Conservation (phyloP, 2,329 filamentous ascomycete genomes). For the Hypomyces rosellus region DNA sequence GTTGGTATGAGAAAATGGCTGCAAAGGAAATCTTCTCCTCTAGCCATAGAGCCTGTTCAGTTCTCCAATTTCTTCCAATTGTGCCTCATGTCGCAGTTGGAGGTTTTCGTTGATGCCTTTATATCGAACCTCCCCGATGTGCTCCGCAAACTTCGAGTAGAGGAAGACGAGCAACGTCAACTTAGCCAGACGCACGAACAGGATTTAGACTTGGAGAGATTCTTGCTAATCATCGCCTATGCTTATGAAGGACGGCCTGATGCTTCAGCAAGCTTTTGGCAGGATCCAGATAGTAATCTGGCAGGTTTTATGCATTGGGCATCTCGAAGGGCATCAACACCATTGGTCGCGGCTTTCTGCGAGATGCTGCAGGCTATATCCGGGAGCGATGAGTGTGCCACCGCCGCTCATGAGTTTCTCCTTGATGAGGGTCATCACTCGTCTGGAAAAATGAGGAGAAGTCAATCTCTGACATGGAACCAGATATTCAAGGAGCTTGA, state of each 20-base stretch:
- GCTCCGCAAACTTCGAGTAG: conserved; percentile 73
- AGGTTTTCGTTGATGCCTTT: conserved; percentile 83
- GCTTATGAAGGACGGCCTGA: conserved; percentile 82
- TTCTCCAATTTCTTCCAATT: conserved; percentile 68
- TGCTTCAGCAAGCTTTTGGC: conserved; percentile 84
- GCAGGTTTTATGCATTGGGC: conserved; percentile 96
- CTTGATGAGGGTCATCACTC: conserved; percentile 74
- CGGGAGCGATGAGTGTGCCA: conserved; percentile 73
- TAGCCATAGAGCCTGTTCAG: conserved; percentile 60
- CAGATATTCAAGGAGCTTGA: conserved; percentile 89
- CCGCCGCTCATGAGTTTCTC: conserved; percentile 80
- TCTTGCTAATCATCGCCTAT: conserved; percentile 87
- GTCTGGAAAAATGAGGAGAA: conserved; percentile 72
- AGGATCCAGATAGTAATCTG: conserved; percentile 83
- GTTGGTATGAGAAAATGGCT: conserved; percentile 76
- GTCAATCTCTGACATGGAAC: conserved; percentile 81
- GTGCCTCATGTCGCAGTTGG: conserved; percentile 72
- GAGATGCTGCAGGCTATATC: conserved; percentile 91
- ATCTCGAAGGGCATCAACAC: conserved; percentile 89
- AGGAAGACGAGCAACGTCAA: conserved; percentile 83
- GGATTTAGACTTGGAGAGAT: conserved; percentile 74
- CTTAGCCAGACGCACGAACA: conserved; percentile 59
- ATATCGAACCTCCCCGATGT: conserved; percentile 95
- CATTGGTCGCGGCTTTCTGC: conserved; percentile 93
- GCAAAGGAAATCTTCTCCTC: conserved; percentile 67